phyloP scores from a whole-genome alignment of 768 basidiomycete species.

The Solioccasus polychromus region DNA sequence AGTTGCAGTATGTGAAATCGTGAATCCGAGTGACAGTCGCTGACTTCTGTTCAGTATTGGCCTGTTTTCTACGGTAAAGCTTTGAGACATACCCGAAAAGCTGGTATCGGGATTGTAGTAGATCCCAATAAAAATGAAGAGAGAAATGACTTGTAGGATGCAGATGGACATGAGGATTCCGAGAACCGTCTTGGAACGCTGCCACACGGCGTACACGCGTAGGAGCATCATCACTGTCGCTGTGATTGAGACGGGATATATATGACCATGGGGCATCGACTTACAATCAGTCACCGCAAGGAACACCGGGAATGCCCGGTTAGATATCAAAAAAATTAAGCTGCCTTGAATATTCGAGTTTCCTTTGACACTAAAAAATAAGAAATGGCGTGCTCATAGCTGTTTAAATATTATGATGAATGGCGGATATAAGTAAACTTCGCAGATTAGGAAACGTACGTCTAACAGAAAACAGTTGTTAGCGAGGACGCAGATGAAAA shows the following conservation, averaged over 20 bases:
- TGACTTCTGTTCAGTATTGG: too few species aligned
- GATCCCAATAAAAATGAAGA: not conserved
- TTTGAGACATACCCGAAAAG: not conserved
- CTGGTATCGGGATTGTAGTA: not conserved
- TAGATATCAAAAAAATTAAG: not conserved
- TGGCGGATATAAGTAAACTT: too few species aligned
- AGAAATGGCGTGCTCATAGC: not conserved
- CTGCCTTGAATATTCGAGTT: not conserved
- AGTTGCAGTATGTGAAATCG: too few species aligned
- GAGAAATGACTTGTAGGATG: not conserved
- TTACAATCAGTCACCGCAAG: not conserved
- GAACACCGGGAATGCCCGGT: not conserved
- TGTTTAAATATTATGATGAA: not conserved
- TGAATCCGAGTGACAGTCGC: too few species aligned
- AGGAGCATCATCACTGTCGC: not conserved
- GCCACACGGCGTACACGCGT: not conserved
- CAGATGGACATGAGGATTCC: not conserved
- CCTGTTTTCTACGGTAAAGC: too few species aligned
- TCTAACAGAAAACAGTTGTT: too few species aligned
- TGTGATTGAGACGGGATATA: not conserved
- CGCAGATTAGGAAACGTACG: too few species aligned
- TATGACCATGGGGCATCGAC: not conserved
- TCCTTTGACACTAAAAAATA: not conserved
- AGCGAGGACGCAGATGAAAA: too few species aligned
- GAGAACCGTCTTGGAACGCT: not conserved